Evolutionary conservation across 352 stramenopile genomes (phyloP), one percentile per base, ranked within the genome.

Genomic region (Aphanomyces stellatus): DNA sequence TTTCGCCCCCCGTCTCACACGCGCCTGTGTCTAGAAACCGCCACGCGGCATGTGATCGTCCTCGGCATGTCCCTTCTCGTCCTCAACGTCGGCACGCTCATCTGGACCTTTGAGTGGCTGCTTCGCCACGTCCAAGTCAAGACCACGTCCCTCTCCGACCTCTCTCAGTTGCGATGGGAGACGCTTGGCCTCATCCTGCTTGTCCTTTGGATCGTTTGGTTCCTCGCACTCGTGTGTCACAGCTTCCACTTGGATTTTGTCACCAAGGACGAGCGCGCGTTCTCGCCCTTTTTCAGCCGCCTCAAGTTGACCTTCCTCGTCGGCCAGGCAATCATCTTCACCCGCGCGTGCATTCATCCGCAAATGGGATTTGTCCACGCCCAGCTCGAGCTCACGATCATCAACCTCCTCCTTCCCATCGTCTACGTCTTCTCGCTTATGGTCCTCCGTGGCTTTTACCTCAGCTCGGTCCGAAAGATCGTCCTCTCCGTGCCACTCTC

Each of bases 391-490:
- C 80, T 94, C 33, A 94, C 85, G 7, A 94, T 94, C 62, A 92
- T 94, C 75, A 94, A 94, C 68, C 66, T 94, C 53, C 71, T 94
- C 34, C 72, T 94, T 22, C 85, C 85, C 31, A 89, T 85, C 15
- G 91, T 94, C 69, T 94, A 94, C 68, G 85, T 94, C 10, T 75
- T 94, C 15, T 91, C 83, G 49, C 77, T 94, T 22, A 87, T 94
- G 35, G 73, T 85, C 49, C 72, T 94, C 24, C 80, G 83, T 51
- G 85, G 91, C 74, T 74, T 90, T 17, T 82, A 76, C 19, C 62
- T 90, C 6, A 57, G 88, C 35, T 91, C 74, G 27, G 24, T 72
- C 10, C 78, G 71, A 17, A 76, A 79, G 15, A 41, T 91, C 24
- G 61, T 75, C 3, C 71, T 88, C 10, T 81, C 73, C 15, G 79